Conservation (phyloP, 108 stramenopile genomes). For the Phaeodactylum tricornutum region DNA sequence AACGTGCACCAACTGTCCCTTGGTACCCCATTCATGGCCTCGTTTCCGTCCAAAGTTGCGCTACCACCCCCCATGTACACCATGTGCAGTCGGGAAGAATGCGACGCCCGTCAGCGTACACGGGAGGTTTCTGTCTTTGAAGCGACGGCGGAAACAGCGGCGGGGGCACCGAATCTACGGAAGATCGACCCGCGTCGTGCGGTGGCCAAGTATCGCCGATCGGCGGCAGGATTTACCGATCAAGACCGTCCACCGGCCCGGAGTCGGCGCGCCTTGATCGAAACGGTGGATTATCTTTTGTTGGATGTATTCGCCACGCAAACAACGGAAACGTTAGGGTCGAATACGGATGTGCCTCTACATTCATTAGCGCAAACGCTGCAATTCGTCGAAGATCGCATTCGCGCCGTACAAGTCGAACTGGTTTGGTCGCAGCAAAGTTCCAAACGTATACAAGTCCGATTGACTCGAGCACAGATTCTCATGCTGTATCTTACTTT, state of each 20-base stretch:
- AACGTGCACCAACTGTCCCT: no score
- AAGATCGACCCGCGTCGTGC: conserved; percentile 26
- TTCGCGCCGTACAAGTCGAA: conserved; percentile 19
- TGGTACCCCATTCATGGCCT: no score
- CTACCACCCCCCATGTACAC: no score
- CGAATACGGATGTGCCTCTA: neutral
- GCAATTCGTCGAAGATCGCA: conserved; percentile 12
- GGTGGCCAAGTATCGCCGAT: conserved; percentile 32
- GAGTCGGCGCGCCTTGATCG: neutral
- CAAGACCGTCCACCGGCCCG: neutral
- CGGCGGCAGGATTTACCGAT: conserved; percentile 29
- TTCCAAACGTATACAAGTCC: conserved; percentile 1
- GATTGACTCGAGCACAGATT: conserved; percentile 10
- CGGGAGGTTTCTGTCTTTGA: no score
- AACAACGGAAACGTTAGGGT: conserved; percentile 2
- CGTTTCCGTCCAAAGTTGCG: no score
- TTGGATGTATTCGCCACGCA: no score
- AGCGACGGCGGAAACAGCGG: no score
- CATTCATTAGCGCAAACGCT: conserved; percentile 7
- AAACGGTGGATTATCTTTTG: conserved; percentile 17
- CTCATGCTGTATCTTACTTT: conserved; percentile 14
- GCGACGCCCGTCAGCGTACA: no score
- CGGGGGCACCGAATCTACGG: no score
- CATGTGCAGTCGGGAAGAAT: no score
- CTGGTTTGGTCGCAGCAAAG: conserved; percentile 3